Evolutionary conservation across 2,329 filamentous ascomycete genomes (phyloP).

Genomic region (Bipolaris sorokiniana): DNA sequence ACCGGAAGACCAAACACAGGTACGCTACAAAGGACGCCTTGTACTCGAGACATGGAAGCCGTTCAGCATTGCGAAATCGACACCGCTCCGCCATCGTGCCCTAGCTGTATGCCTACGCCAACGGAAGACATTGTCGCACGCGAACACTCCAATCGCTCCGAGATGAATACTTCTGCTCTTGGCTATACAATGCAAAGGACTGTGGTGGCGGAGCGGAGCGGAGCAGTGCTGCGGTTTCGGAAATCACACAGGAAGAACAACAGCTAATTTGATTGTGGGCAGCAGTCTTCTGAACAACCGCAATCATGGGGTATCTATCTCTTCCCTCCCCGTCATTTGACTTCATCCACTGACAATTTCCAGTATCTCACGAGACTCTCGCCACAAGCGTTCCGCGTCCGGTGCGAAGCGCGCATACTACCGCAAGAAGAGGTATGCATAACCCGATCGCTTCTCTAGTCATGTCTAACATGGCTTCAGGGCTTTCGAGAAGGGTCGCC

Average conservation of each 20-base stretch:
- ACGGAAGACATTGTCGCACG: slow-evolving; percentile 30
- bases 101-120: slow-evolving; percentile 18
- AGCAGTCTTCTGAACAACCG: slow-evolving; percentile 55
- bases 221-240: slow-evolving; percentile 23
- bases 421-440: slow-evolving; percentile 66
- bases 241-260: slow-evolving; percentile 15
- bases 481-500: slow-evolving; percentile 99
- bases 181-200: slow-evolving; percentile 8
- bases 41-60: slow-evolving; percentile 12
- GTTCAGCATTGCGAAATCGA: slow-evolving; percentile 28
- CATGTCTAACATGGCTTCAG: slow-evolving; percentile 72
- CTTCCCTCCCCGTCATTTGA: slow-evolving; percentile 5
- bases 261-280: slow-evolving; percentile 38
- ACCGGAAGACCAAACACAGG: slow-evolving; percentile 47
- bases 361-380: slow-evolving; percentile 99
- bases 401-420: slow-evolving; percentile 81
- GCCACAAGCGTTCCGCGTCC: slow-evolving; percentile 99
- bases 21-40: slow-evolving; percentile 30
- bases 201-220: slow-evolving; percentile 7
- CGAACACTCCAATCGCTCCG: slow-evolving; percentile 21
- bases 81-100: slow-evolving; percentile 14
- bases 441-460: slow-evolving; percentile 69
- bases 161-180: slow-evolving; percentile 24
- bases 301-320: slow-evolving; percentile 59
- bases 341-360: slow-evolving; percentile 44